These are phyloP conservation scores for Fragaria iinumae DNA, from an alignment of 306 rosid species.

Conservation along the genomic window DNA sequence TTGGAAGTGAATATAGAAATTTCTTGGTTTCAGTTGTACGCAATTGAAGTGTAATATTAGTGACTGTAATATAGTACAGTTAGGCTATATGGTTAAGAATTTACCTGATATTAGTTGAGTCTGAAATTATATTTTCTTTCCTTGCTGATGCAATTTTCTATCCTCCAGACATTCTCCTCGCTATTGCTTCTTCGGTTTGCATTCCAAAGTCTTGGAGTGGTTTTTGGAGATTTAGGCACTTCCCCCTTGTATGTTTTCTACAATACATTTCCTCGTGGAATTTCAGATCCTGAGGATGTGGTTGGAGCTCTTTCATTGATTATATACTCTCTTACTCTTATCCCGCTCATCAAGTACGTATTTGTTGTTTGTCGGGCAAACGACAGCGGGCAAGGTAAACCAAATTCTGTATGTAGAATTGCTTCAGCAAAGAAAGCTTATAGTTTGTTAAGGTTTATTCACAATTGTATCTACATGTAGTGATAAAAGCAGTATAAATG, in stretches of 20 bases:
- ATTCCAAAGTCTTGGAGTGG: slow-evolving; percentile 97
- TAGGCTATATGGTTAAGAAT: not conserved
- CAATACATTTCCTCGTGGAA: slow-evolving; percentile 79
- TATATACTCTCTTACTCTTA: slow-evolving; percentile 92
- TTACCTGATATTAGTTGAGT: not conserved
- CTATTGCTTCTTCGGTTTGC: slow-evolving; percentile 86
- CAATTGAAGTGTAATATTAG: not conserved
- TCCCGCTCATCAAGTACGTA: slow-evolving; percentile 92
- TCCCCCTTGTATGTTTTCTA: slow-evolving; percentile 95
- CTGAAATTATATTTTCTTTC: not conserved
- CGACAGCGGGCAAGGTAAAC: slow-evolving; percentile 98
- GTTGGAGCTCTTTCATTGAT: slow-evolving; percentile 95
- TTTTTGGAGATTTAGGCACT: slow-evolving; percentile 96
- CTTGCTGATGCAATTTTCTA: slow-evolving; percentile 35
- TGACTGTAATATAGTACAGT: not conserved
- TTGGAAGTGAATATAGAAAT: not conserved
- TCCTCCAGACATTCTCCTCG: slow-evolving; percentile 74
- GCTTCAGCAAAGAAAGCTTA: not conserved
- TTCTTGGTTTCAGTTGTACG: slow-evolving; percentile 4
- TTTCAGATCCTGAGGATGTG: slow-evolving; percentile 72
- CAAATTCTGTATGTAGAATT: not conserved
- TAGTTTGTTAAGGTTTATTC: not conserved
- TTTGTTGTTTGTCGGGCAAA: slow-evolving; percentile 83
- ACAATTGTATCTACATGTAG: not conserved
- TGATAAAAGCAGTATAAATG: not conserved